Conservation (phyloP, 768 basidiomycete species). For the Xerocomellus amylosporus region DNA sequence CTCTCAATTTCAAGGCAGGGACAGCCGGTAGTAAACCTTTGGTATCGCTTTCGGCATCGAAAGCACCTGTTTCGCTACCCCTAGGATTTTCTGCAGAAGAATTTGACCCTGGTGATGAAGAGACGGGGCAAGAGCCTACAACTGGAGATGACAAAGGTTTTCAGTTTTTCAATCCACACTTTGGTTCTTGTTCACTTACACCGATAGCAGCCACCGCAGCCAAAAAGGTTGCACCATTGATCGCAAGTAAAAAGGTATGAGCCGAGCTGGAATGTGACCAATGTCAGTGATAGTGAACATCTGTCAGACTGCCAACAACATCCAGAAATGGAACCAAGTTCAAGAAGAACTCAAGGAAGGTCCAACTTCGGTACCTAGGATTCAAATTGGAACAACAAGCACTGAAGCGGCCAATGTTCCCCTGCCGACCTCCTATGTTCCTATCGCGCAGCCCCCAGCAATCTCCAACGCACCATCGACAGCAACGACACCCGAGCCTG, state of each 20-base stretch:
- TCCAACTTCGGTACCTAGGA: conserved; percentile 25
- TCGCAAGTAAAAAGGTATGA: conserved; percentile 80
- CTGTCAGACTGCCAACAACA: conserved; percentile 71
- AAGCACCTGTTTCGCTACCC: conserved; percentile 40
- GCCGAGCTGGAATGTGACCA: neutral
- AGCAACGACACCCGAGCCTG: conserved; percentile 38
- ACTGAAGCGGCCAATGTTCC: conserved; percentile 5
- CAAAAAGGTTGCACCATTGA: conserved; percentile 77
- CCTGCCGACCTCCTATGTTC: conserved; percentile 4
- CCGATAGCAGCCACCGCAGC: conserved; percentile 40
- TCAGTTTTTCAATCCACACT: neutral
- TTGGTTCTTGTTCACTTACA: conserved; percentile 10
- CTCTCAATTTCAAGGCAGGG: conserved; percentile 63
- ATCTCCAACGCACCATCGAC: conserved; percentile 24
- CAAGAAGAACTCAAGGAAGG: conserved; percentile 77
- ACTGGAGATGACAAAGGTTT: conserved; percentile 47
- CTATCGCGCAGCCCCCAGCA: conserved; percentile 9
- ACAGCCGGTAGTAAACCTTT: conserved; percentile 17
- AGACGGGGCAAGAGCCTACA: conserved; percentile 41
- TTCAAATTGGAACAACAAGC: conserved; percentile 6
- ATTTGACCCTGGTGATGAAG: conserved; percentile 38
- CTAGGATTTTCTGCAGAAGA: conserved; percentile 74
- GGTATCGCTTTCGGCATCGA: conserved; percentile 26
- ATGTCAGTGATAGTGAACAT: neutral
- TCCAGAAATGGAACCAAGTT: conserved; percentile 96